Evolutionary conservation across 148 eudicot genomes (phyloP).

Genomic region (Cornus florida): DNA sequence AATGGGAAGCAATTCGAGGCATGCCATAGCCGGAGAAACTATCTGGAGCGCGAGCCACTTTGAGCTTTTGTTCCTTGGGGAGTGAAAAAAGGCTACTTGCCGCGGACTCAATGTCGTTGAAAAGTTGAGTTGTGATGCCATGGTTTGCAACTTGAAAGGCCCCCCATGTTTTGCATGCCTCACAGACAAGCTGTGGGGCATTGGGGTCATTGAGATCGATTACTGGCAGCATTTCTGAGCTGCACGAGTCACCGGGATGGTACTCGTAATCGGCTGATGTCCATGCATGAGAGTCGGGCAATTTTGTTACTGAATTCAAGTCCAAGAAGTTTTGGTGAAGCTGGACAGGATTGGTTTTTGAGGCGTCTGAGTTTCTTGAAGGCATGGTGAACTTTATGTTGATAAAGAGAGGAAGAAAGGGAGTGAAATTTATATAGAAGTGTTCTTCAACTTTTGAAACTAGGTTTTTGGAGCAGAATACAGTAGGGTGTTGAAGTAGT

Average conservation of each 20-base stretch:
- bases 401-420: background rate
- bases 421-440: too few relatives aligned
- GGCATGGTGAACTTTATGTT: slow-evolving; percentile 35
- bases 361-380: slow-evolving; percentile 26
- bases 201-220: slow-evolving; percentile 47
- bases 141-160: slow-evolving; percentile 71
- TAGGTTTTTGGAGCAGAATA: background rate
- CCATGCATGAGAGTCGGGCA: slow-evolving; percentile 81
- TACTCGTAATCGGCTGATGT: background rate
- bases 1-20: slow-evolving; percentile 65
- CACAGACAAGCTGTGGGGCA: slow-evolving; percentile 45
- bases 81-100: slow-evolving; percentile 51
- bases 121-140: slow-evolving; percentile 32
- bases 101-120: slow-evolving; percentile 41
- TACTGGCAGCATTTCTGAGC: slow-evolving; percentile 34
- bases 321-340: slow-evolving; percentile 36
- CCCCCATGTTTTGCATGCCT: slow-evolving; percentile 84
- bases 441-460: background rate
- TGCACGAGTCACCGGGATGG: background rate
- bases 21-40: slow-evolving; percentile 74
- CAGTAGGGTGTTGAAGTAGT: background rate
- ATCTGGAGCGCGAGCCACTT: slow-evolving; percentile 46
- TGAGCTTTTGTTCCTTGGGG: slow-evolving; percentile 65
- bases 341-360: background rate
- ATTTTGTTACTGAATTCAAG: slow-evolving; percentile 46